Base-by-base conservation (phyloP, 164 flowering plant species). In the Stephania cephalantha region DNA sequence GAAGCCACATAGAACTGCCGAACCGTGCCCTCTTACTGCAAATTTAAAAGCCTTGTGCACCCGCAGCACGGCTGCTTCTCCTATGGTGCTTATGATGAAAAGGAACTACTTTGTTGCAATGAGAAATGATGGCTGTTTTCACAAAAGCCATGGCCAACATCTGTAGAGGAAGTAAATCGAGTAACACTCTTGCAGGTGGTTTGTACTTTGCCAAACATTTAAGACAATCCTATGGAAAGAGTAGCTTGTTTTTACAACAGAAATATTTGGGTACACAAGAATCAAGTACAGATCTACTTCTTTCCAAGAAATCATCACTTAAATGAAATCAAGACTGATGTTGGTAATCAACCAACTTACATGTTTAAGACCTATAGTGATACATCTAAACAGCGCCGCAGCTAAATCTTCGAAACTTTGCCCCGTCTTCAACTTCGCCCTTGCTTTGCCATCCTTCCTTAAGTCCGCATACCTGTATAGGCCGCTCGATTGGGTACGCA, bases 381-480 rank as follows among this genome's bases (percentile, higher is more conserved):
- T 25, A 55, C 46, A 53, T 72, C 48, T 72, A 72, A 66, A 53
- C 50, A 44, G 81, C 74, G 6, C 81, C 77, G 42, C 81, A 79
- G 50, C 81, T 79, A n/a, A 74, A 72, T 46, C 81, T 75, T 46
- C 29, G 78, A 58, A 71, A 53, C 31, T 68, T 75, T 2, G 86
- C 65, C 61, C 85, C 79, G 79, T 82, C 75, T 58, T 84, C 53
- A 11, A 87, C 66, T 44, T 89, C 93, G 1, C 88, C 87, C 71
- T 83, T 86, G 72, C 67, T 86, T 31, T 87, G 78, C 90, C 91
- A 88, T 76, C 82, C 84, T 61, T 83, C 86, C 71, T 84, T 86
- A 18, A 85, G 63, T 35, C 88, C 75, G 71, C 93, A 89, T 22
- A 83, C 75, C 74, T 80, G 83, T 25, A 84, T 76, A 10, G 90